Conservation (phyloP, 2,329 filamentous ascomycete species). For the Rutstroemia sp. region DNA sequence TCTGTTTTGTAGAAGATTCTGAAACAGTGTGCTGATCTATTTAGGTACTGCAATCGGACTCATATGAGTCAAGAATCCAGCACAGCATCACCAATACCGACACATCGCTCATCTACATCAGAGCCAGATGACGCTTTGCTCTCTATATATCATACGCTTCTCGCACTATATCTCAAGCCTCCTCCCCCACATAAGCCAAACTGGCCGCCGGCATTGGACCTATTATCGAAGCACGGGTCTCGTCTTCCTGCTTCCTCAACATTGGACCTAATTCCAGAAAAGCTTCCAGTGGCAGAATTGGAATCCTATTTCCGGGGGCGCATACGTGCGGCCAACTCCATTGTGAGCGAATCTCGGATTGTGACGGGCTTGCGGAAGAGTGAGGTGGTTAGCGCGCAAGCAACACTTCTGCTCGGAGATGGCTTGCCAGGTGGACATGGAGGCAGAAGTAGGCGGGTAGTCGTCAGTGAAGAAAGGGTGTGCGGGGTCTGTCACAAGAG, state of each 20-base stretch:
- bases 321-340: constrained; percentile 77
- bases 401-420: constrained; percentile 66
- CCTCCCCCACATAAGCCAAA: constrained; percentile 64
- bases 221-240: constrained; percentile 89
- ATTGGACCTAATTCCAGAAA: constrained; percentile 74
- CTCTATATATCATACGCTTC: constrained; percentile 86
- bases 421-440: constrained; percentile 44
- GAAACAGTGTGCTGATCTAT: constrained; percentile 13
- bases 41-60: constrained; percentile 80
- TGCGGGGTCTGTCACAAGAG: constrained; percentile 92
- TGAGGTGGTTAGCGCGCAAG: constrained; percentile 70
- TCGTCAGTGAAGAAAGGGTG: constrained; percentile 79
- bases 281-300: constrained; percentile 69
- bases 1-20: neutral
- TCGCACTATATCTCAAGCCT: constrained; percentile 83
- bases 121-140: constrained; percentile 48
- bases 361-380: constrained; percentile 70
- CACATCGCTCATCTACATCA: constrained; percentile 33
- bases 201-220: constrained; percentile 70
- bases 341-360: constrained; percentile 73
- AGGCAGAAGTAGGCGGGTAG: constrained; percentile 60
- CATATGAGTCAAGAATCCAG: constrained; percentile 53
- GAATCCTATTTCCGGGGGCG: constrained; percentile 88
- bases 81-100: constrained; percentile 28
- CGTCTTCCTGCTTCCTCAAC: constrained; percentile 83